Evolutionary conservation across 768 basidiomycete genomes (phyloP), one percentile per base, ranked within the genome.

Genomic region (Daedalea quercina): DNA sequence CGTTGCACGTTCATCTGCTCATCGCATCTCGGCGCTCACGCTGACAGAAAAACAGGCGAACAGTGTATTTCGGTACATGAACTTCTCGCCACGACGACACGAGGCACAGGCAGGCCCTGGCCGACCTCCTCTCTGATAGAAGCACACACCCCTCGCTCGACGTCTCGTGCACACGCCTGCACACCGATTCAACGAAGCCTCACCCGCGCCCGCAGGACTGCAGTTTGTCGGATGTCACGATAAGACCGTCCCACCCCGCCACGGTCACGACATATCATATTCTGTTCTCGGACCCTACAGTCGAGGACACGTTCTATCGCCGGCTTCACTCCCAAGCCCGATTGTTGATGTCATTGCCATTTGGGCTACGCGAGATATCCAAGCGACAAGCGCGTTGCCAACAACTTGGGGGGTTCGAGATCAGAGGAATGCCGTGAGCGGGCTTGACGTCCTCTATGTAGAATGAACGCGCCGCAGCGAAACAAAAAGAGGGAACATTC

Each of bases 81-180:
- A 19, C 37, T 40, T 40, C 37, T 40, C 51, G 28, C 51, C 12
- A 26, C 31, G 17, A 9, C 40, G 33, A 50, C 54, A 54, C 54
- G 54, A 50, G 54, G 48, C 41, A 17, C 19, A 23, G 26, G 25
- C 37, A 34, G 31, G 47, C 33, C 19, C 47, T 43, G 46, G 52
- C 25, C 48, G 35, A 43, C 48, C 23, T 44, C 9, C 44, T 48
- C 58, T 65, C 62, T 66, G 65, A 66, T 66, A 64, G 62, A 64
- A 64, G 52, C 43, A 31, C 37, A 25, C 58, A 43, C 57, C 52
- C 57, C 52, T 56, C 54, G 52, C 53, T 37, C 57, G 55, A 58
- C 52, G 49, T 44, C 55, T 58, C 57, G 46, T 54, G 48, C 25
- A 47, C 47, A 49, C 50, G 20, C 12, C 28, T n/a, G n/a, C n/a